Conservation (phyloP, 2,329 filamentous ascomycete species). For the Dactylonectria macrodidyma region DNA sequence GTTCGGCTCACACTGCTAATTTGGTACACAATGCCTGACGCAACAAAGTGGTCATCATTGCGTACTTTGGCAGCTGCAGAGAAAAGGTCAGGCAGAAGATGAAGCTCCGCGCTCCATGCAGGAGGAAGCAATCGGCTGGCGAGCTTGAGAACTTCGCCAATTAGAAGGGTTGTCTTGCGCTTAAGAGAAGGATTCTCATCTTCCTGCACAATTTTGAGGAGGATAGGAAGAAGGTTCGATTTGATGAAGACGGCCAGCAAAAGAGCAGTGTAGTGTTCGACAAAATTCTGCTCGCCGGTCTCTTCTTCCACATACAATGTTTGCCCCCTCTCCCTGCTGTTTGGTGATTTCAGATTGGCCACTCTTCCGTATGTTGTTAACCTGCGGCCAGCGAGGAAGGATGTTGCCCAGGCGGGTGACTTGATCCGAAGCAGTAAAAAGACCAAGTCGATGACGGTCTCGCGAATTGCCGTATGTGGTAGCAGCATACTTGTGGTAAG, state of each 20-base stretch:
- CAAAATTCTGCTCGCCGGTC: conserved; percentile 83
- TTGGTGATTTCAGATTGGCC: conserved; percentile 81
- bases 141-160: conserved; percentile 92
- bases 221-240: conserved; percentile 77
- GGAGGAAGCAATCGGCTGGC: conserved; percentile 88
- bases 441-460: conserved; percentile 89
- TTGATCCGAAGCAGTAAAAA: conserved; percentile 90
- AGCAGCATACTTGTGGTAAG: conserved; percentile 76
- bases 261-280: conserved; percentile 94
- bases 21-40: conserved; percentile 94
- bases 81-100: conserved; percentile 90
- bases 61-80: conserved; percentile 81
- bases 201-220: conserved; percentile 77
- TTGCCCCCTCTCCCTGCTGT: conserved; percentile 62
- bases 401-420: conserved; percentile 91
- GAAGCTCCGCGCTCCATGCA: conserved; percentile 85
- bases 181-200: conserved; percentile 79
- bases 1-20: conserved; percentile 98
- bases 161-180: conserved; percentile 89
- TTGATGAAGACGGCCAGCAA: conserved; percentile 89
- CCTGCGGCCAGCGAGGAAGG: conserved; percentile 91
- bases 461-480: conserved; percentile 70
- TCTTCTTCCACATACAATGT: conserved; percentile 75
- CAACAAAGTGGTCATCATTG: conserved; percentile 81
- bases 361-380: conserved; percentile 98